Conservation (phyloP, 768 basidiomycete species). For the Leccinum obscurum region DNA sequence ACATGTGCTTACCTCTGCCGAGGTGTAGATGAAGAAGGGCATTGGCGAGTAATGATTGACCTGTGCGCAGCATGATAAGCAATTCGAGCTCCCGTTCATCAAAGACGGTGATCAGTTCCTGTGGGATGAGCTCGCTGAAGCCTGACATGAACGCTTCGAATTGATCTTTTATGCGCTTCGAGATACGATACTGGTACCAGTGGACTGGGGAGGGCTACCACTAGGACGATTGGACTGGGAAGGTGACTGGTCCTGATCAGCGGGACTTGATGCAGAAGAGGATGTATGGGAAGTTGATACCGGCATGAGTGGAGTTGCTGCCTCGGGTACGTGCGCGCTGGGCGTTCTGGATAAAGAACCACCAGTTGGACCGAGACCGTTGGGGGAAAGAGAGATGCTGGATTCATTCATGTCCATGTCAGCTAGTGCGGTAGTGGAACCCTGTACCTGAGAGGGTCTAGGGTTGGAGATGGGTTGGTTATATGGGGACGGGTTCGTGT, state of each 20-base stretch:
- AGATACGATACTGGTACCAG: conserved; percentile 74
- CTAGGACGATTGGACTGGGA: conserved; percentile 32
- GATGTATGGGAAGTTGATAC: conserved; percentile 39
- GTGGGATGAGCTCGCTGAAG: conserved; percentile 98
- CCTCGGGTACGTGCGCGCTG: conserved; percentile 67
- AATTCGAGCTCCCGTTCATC: conserved; percentile 97
- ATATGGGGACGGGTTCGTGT: conserved; percentile 18
- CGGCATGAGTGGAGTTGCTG: conserved; percentile 40
- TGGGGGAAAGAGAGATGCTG: conserved; percentile 56
- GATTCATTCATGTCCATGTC: conserved; percentile 63
- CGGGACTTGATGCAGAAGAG: conserved; percentile 25
- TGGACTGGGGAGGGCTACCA: conserved; percentile 24
- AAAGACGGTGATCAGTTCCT: conserved; percentile 97
- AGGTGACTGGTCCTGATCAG: conserved; percentile 29
- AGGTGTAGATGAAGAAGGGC: conserved; percentile 75
- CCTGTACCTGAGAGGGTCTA: conserved; percentile 70
- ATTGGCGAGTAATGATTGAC: conserved; percentile 81
- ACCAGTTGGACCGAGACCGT: conserved; percentile 35
- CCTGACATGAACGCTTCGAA: conserved; percentile 99
- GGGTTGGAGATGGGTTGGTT: conserved; percentile 82
- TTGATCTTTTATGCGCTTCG: conserved; percentile 95
- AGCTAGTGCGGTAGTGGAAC: conserved; percentile 56
- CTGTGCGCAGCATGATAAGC: conserved; percentile 90
- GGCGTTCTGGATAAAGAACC: conserved; percentile 56
- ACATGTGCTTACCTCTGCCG: conserved; percentile 55